Conservation (phyloP, 768 basidiomycete genomes). For the Dacryopinax spathularia region DNA sequence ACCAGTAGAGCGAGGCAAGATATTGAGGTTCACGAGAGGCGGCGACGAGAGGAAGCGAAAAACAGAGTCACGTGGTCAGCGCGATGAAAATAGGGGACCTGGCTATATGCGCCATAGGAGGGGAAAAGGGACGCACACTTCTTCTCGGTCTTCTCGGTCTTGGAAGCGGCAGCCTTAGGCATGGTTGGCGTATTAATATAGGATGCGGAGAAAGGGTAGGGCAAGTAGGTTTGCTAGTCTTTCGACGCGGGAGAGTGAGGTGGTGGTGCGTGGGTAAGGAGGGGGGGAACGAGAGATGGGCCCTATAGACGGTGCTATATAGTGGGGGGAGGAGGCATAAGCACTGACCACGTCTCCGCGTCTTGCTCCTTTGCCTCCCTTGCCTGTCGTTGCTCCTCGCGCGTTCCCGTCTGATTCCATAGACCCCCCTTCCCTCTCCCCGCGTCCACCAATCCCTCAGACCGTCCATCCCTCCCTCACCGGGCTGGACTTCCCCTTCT, state of each 20-base stretch:
- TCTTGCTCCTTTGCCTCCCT: conserved; percentile 4
- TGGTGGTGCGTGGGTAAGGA: conserved; percentile 3
- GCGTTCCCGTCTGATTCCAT: conserved; percentile 3
- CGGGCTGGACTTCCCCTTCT: no score
- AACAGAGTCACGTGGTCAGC: conserved; percentile 15
- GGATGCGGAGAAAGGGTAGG: not conserved
- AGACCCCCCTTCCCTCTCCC: not conserved
- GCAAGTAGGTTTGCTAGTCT: not conserved
- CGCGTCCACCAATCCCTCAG: not conserved
- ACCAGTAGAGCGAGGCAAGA: no score
- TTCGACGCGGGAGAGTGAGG: not conserved
- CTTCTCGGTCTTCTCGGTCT: conserved; percentile 37
- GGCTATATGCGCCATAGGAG: conserved; percentile 11
- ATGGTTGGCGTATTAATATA: not conserved
- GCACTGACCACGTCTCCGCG: conserved; percentile 4
- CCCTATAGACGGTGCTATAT: conserved; percentile 5
- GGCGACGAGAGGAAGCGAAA: conserved; percentile 6
- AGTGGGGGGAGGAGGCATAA: conserved; percentile 4
- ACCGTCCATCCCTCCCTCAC: not conserved
- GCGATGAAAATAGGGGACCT: conserved; percentile 17
- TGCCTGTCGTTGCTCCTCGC: not conserved
- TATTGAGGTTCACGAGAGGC: conserved; percentile 2
- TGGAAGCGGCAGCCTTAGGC: conserved; percentile 10
- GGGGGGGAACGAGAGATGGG: conserved; percentile 1
- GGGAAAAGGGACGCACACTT: conserved; percentile 34